phyloP scores from a whole-genome alignment of 805 yeast genomes.

The Candida michaelii region DNA sequence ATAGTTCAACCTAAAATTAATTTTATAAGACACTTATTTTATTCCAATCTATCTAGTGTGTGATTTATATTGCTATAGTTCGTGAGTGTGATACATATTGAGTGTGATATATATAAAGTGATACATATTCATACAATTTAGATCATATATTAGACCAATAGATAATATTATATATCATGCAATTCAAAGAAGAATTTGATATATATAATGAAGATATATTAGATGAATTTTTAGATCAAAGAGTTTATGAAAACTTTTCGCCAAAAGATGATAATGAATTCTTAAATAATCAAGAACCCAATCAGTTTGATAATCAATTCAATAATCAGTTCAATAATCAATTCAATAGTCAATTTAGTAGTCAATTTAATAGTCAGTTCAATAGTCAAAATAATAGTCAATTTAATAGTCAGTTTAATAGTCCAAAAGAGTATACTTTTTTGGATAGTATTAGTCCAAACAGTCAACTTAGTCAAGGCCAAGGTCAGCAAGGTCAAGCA shows the following conservation, averaged over 20 bases:
- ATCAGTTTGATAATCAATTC: conserved; percentile 6
- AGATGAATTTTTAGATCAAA: conserved; percentile 56
- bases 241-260: conserved; percentile 41
- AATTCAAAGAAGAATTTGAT: conserved; percentile 4
- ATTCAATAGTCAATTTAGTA: conserved; percentile 1
- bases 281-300: background rate
- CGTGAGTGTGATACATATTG: background rate
- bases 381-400: conserved; percentile 5
- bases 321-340: conserved; percentile 1
- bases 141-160: no score
- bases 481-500: background rate
- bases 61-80: background rate
- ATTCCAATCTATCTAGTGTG: background rate
- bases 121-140: no score
- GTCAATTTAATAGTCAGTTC: conserved; percentile 6
- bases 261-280: conserved; percentile 14
- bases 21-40: no score
- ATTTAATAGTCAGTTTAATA: conserved; percentile 3
- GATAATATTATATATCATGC: conserved; percentile 1
- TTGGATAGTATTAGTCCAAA: conserved; percentile 1
- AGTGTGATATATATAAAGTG: background rate
- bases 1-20: background rate
- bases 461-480: background rate
- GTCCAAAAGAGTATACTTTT: conserved; percentile 1
- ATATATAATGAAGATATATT: conserved; percentile 45